Base-by-base conservation (phyloP, 306 rosid genomes). In the Inga oerstediana region DNA sequence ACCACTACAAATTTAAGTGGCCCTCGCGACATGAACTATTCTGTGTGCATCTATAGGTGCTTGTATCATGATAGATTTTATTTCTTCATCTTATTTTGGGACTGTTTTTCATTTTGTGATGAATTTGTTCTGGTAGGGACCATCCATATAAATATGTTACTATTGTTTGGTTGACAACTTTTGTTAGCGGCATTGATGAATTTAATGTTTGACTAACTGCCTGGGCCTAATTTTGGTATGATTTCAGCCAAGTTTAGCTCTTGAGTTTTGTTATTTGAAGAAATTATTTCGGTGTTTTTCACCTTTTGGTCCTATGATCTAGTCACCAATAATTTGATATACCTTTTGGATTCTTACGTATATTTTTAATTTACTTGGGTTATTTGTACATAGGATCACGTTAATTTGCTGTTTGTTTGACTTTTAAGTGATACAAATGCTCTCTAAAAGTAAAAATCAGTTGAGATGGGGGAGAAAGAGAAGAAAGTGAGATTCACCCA, bases 211-310 rank as follows among this genome's bases (percentile, higher is more conserved):
- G 74, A 37, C 15, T 69, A 17, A 37, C 11, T 65, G 5, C 45
- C 6, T 8, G 45, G 75, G 17, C 66, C 14, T 81, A 48, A 77
- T 34, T 80, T 85, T 88, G 41, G 59, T 70, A 52, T 64, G 30
- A 11, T 68, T 48, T 79, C 58, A 37, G 41, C 43, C 46, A 37
- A n/a, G 61, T 81, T 84, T 45, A 32, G 72, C 30, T 48, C 2
- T 27, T 27, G 48, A 48, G 73, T 43, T 62, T 41, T n/a, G 56
- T 83, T 8, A 10, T 45, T 6, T 10, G 7, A 77, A 49, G 52
- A 49, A 24, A 59, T 75, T 51, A 51, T 62, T 54, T 27, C 1
- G 30, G 3, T 45, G 54, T 27, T 85, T 49, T 6, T 27, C 20
- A 10, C 41, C 12, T 45, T 45, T 45, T 45, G 49, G 8, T 45